These are phyloP conservation scores for Ophiostoma fasciatum DNA, from an alignment of 2,329 filamentous ascomycete genomes.

Conservation along the genomic window DNA sequence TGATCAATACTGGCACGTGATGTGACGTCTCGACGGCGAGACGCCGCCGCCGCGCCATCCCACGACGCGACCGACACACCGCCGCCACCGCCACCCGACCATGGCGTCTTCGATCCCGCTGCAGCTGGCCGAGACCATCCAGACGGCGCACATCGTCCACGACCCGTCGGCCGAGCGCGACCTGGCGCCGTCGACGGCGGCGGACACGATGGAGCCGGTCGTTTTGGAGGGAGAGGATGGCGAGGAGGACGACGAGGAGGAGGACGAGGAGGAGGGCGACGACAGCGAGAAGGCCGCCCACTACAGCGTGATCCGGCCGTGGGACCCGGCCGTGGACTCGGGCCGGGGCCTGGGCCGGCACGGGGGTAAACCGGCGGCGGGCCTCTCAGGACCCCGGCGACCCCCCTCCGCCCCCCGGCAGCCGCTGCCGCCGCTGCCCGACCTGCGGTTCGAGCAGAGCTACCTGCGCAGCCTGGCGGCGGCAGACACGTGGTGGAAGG, in stretches of 20 bases:
- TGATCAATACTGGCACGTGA: no score
- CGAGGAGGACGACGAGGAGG: constrained; percentile 19
- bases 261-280: constrained; percentile 30
- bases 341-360: background rate
- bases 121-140: constrained; percentile 64
- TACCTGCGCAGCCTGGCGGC: constrained; percentile 79
- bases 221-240: constrained; percentile 15
- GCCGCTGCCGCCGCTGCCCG: constrained; percentile 58
- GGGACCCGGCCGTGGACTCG: constrained; percentile 21
- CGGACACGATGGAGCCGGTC: constrained; percentile 51
- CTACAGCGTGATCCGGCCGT: constrained; percentile 45
- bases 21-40: no score
- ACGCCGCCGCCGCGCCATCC: no score
- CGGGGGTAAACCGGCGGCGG: no score
- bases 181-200: constrained; percentile 63
- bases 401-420: constrained; percentile 21
- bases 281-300: constrained; percentile 54
- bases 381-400: no score
- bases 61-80: no score
- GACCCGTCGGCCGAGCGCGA: constrained; percentile 60
- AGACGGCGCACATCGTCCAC: constrained; percentile 63
- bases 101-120: constrained; percentile 45
- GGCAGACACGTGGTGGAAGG: constrained; percentile 64
- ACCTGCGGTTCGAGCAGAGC: constrained; percentile 94
- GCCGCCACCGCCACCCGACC: constrained; percentile 2